phyloP scores from a whole-genome alignment of 495 filamentous ascomycete species.

The Clohesyomyces aquaticus region DNA sequence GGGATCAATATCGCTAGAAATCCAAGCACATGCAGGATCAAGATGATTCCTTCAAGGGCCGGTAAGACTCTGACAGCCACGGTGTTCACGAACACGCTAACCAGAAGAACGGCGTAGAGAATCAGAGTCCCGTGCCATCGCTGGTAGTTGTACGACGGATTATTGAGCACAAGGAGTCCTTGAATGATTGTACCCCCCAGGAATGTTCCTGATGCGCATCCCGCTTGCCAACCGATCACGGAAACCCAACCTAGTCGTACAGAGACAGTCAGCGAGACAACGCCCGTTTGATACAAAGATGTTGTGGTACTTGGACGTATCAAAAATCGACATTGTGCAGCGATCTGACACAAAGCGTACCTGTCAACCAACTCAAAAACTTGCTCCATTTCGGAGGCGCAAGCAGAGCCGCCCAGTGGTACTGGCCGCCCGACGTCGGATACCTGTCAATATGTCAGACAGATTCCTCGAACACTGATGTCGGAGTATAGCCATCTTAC shows the following conservation, averaged over 20 bases:
- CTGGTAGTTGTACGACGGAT: slow-evolving; percentile 36
- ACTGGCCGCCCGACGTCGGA: slow-evolving; percentile 44
- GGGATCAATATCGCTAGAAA: slow-evolving; percentile 38
- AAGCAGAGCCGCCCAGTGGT: slow-evolving; percentile 40
- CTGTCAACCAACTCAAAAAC: slow-evolving; percentile 23
- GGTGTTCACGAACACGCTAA: slow-evolving; percentile 35
- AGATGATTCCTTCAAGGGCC: slow-evolving; percentile 28
- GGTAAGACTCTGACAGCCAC: slow-evolving; percentile 33
- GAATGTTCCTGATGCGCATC: slow-evolving; percentile 34
- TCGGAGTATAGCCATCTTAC: not conserved
- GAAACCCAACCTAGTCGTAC: slow-evolving; percentile 13
- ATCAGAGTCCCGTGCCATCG: slow-evolving; percentile 43
- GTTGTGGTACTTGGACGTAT: too few relatives aligned
- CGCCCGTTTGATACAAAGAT: too few relatives aligned
- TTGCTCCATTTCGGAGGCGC: slow-evolving; percentile 17
- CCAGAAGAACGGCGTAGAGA: slow-evolving; percentile 25
- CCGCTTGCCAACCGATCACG: slow-evolving; percentile 24
- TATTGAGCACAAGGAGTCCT: slow-evolving; percentile 39
- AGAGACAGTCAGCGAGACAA: not conserved
- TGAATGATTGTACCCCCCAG: slow-evolving; percentile 40
- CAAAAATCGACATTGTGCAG: not conserved
- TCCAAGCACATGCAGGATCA: slow-evolving; percentile 36
- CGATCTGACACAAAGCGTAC: not conserved
- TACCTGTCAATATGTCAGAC: slow-evolving; percentile 9
- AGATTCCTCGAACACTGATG: not conserved